Percentiles rank a stretch among this genome's conserved stretches.
phyloP scores from a whole-genome alignment of 768 basidiomycete genomes.

The Kwoniella bestiolae region DNA sequence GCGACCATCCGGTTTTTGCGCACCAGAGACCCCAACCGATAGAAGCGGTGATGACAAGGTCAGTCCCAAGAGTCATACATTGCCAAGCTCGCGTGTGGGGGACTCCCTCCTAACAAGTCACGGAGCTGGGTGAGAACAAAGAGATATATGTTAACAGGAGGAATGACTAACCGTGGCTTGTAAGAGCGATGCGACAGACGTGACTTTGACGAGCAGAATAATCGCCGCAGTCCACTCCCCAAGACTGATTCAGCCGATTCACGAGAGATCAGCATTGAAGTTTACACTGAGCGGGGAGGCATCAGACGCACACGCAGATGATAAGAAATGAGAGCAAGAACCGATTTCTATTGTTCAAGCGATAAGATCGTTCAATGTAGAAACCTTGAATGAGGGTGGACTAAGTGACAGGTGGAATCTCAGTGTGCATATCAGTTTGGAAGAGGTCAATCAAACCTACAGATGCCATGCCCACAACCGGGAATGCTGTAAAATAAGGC shows the following conservation, averaged over 20 bases:
- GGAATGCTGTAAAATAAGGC: conserved; percentile 2
- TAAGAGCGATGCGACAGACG: background rate
- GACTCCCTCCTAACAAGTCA: background rate
- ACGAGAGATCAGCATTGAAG: too few relatives aligned
- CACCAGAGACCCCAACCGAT: conserved; percentile 32
- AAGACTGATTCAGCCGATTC: background rate
- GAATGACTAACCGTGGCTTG: background rate
- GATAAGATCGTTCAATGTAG: conserved; percentile 5
- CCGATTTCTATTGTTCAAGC: conserved; percentile 1
- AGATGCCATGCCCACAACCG: background rate
- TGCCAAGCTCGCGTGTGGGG: conserved; percentile 5
- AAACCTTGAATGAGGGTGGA: conserved; percentile 2
- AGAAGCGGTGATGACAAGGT: conserved; percentile 37
- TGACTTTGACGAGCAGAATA: background rate
- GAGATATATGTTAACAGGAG: background rate
- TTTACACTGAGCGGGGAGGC: too few relatives aligned
- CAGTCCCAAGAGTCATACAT: conserved; percentile 19
- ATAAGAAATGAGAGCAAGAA: background rate
- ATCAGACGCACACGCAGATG: background rate
- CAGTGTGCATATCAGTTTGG: background rate
- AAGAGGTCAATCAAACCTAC: background rate
- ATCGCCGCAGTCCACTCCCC: background rate
- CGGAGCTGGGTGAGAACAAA: too few relatives aligned
- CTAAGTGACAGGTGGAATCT: background rate
- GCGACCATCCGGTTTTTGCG: conserved; percentile 43